Evolutionary conservation across 345 rosid genomes (phyloP), one percentile per base, ranked within the genome.

Genomic region (Sonneratia alba): DNA sequence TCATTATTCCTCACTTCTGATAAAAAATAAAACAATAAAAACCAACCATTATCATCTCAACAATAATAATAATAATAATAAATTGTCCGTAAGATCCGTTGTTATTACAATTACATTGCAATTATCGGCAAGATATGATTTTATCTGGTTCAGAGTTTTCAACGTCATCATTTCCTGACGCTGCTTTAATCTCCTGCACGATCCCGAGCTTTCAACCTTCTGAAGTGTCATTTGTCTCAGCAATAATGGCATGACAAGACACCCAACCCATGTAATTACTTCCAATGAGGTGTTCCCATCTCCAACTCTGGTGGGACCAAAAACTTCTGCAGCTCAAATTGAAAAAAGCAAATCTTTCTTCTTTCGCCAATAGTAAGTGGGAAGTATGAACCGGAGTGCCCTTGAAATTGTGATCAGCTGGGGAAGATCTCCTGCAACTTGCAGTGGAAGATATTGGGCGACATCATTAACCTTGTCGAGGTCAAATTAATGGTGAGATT

Each of bases 231-330:
- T 19, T 37, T 66, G 19, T 37, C 48, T 19, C 69, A 66, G 18
- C 69, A 66, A 66, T 37, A 40, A 16, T 66, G 69, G 38, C 69
- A 37, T 40, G 69, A 66, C 69, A 66, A 66, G 69, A 43, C 47
- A 66, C 69, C 69, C 21, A 36, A 66, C 69, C 16, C 48, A 16
- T 66, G 69, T 40, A 43, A 66, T 66, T 36, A 24, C 69, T 37
- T 66, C 47, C 47, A 16, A 27, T 40, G 13, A 7, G 27, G 69
- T 38, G 21, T 19, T 37, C 19, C 47, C 27, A 13, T 37, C 62
- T 22, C 62, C 32, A 27, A 27, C 32, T 22, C 24, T 27, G n/a
- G 11, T 56, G 8, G 24, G 24, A 19, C 62, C 16, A 56, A 6
- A 56, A 21, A 9, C 32, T 21, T 53, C 62, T 56, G 24, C 62